These are phyloP conservation scores for Ogataea methanolica DNA, from an alignment of 805 yeast species.

Conservation along the genomic window DNA sequence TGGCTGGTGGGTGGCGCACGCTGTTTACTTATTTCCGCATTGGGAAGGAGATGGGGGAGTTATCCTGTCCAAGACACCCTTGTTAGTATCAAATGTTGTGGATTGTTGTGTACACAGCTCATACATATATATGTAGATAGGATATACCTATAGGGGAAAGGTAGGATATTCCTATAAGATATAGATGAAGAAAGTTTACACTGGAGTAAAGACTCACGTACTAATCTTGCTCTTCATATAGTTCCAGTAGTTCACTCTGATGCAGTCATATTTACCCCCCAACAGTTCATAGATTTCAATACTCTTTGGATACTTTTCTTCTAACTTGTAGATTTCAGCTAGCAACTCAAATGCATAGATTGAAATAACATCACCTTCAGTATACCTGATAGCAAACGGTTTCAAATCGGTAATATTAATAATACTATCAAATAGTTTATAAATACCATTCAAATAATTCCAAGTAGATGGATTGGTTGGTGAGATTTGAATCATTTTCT, in stretches of 20 bases:
- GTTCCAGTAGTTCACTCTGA: conserved; percentile 30
- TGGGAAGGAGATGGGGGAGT: too few relatives aligned
- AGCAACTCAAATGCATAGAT: conserved; percentile 62
- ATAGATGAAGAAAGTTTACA: background rate
- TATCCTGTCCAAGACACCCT: too few relatives aligned
- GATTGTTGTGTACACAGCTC: too few relatives aligned
- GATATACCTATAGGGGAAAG: too few relatives aligned
- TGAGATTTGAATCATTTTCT: conserved; percentile 44
- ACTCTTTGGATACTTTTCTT: conserved; percentile 32
- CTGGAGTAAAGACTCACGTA: background rate
- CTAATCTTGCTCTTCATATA: conserved; percentile 9
- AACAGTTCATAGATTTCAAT: conserved; percentile 46
- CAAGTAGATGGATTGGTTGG: conserved; percentile 85
- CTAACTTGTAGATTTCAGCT: conserved; percentile 42
- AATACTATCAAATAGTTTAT: conserved; percentile 19
- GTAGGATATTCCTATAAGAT: background rate
- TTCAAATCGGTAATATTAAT: conserved; percentile 35
- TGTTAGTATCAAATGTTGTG: too few relatives aligned
- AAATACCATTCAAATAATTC: conserved; percentile 72
- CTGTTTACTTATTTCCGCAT: too few relatives aligned
- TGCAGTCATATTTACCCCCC: conserved; percentile 31
- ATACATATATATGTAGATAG: too few relatives aligned
- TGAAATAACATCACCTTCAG: conserved; percentile 32
- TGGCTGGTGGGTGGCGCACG: too few relatives aligned
- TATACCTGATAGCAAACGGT: conserved; percentile 41